phyloP scores from a whole-genome alignment of 208 protist genomes.

The Wallacemonas collosoma region DNA sequence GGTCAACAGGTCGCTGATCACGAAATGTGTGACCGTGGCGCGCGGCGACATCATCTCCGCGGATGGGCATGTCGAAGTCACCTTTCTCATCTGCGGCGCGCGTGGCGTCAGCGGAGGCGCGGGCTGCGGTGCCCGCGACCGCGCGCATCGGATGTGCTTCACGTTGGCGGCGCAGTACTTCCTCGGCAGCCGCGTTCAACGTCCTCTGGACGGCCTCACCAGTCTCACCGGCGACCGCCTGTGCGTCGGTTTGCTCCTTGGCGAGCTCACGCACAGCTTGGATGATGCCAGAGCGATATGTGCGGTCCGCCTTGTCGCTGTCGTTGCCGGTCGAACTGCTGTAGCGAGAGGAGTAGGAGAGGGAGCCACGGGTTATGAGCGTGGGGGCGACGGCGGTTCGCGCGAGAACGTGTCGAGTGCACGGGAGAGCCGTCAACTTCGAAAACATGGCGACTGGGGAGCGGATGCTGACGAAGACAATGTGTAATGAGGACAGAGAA shows the following conservation, averaged over 20 bases:
- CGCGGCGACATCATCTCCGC: constrained; percentile 31
- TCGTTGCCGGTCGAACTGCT: not conserved
- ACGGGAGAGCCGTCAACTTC: too few species aligned
- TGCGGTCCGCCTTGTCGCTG: not conserved
- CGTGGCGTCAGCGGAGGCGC: constrained; percentile 9
- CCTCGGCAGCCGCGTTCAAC: constrained; percentile 13
- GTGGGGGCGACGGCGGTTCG: too few species aligned
- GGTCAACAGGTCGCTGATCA: constrained; percentile 57
- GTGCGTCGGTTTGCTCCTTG: constrained; percentile 7
- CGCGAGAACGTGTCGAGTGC: too few species aligned
- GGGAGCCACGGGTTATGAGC: too few species aligned
- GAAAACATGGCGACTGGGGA: too few species aligned
- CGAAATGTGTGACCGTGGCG: constrained; percentile 55
- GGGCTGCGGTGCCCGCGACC: constrained; percentile 3
- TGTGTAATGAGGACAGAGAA: too few species aligned
- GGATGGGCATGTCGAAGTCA: constrained; percentile 31
- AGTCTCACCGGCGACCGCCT: not conserved
- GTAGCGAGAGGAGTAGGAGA: too few species aligned
- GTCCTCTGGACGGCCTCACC: constrained; percentile 12
- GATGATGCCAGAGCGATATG: constrained; percentile 14
- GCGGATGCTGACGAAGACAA: too few species aligned
- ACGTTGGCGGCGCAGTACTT: constrained; percentile 9
- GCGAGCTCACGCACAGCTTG: constrained; percentile 14
- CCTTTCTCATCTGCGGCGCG: constrained; percentile 34
- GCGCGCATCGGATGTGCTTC: not conserved